These are phyloP conservation scores for Penicillium sp. DNA, from an alignment of 2,329 filamentous ascomycete species.

Conservation along the genomic window DNA sequence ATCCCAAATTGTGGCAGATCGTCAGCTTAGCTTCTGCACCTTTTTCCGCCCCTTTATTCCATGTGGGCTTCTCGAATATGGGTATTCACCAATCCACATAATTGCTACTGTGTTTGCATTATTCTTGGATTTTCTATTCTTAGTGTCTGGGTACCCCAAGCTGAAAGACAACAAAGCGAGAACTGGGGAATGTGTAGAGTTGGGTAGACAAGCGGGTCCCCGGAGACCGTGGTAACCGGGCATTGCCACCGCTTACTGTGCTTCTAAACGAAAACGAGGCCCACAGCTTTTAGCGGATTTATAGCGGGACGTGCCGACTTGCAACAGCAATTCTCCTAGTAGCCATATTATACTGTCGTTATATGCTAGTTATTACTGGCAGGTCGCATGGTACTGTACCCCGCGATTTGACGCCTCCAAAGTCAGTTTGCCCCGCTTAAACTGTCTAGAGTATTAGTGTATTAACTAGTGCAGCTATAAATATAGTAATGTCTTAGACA, in stretches of 20 bases:
- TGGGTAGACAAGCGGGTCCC: background rate
- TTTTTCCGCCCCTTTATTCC: background rate
- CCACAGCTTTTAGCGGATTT: background rate
- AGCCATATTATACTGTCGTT: background rate
- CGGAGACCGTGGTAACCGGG: background rate
- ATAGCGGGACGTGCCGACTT: no score
- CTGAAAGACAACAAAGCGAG: background rate
- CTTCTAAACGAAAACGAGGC: background rate
- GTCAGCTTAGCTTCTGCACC: slow-evolving; percentile 3
- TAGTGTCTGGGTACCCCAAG: background rate
- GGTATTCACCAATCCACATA: no score
- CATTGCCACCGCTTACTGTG: background rate
- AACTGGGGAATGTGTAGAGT: background rate
- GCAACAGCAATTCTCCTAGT: background rate
- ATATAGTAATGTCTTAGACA: no score
- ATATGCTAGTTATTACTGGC: background rate
- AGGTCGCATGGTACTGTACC: background rate
- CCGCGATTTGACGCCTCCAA: no score
- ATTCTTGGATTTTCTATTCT: no score
- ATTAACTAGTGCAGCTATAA: no score
- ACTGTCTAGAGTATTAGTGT: no score
- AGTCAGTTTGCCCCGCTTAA: no score
- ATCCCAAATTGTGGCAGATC: slow-evolving; percentile 9
- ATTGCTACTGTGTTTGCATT: background rate
- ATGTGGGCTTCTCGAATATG: background rate